phyloP scores from a whole-genome alignment of 768 basidiomycete species.

The Amylocystis lapponica region DNA sequence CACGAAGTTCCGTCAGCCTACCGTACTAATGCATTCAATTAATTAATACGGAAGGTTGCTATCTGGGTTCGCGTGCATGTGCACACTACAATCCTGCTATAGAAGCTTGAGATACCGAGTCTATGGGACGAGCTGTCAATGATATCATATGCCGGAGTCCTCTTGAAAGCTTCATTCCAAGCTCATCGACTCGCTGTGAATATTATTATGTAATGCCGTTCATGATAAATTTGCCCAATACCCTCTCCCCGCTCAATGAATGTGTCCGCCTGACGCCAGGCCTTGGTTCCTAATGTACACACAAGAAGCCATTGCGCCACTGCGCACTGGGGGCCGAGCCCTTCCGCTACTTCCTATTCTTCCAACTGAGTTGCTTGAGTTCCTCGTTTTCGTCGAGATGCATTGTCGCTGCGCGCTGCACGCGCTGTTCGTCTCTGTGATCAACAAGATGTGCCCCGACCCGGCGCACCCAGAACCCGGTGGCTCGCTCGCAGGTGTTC shows the following conservation, averaged over 20 bases:
- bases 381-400: conserved; percentile 19
- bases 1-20: too few species aligned
- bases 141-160: too few species aligned
- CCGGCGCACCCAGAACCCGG: conserved; percentile 20
- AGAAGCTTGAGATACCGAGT: too few species aligned
- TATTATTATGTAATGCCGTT: too few species aligned
- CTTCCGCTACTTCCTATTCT: conserved; percentile 28
- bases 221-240: conserved; percentile 21
- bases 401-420: conserved; percentile 12
- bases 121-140: too few species aligned
- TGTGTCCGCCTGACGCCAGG: conserved; percentile 34
- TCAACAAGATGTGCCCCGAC: conserved; percentile 33
- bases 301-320: conserved; percentile 23
- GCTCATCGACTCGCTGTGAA: too few species aligned
- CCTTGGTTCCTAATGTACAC: conserved; percentile 35
- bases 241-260: conserved; percentile 26
- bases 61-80: too few species aligned
- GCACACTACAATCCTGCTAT: too few species aligned
- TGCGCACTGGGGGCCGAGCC: conserved; percentile 17
- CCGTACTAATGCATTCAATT: too few species aligned
- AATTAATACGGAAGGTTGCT: too few species aligned
- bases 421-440: conserved; percentile 29
- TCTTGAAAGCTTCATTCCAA: too few species aligned
- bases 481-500: conserved; percentile 35
- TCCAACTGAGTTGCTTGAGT: conserved; percentile 9